Evolutionary conservation across 2,329 filamentous ascomycete species (phyloP).

Genomic region (Fusarium piperis): DNA sequence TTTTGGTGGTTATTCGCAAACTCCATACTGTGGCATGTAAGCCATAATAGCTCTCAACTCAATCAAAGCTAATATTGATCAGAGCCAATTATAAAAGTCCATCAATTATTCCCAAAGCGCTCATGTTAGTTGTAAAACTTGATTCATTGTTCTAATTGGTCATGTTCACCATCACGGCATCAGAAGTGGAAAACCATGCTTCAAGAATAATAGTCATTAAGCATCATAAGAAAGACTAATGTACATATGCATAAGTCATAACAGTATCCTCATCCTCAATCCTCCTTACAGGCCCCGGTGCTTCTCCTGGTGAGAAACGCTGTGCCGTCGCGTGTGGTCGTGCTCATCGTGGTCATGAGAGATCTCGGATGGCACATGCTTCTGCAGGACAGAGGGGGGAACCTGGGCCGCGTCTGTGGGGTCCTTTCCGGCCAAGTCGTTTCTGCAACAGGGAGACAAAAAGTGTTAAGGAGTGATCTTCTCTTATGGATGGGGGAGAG

Average conservation of each 20-base stretch:
- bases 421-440: slow-evolving; percentile 48
- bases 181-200: neutral
- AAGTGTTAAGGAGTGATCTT: slow-evolving; percentile 24
- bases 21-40: neutral
- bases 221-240: slow-evolving; percentile 20
- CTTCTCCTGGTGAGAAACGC: slow-evolving; percentile 58
- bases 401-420: slow-evolving; percentile 67
- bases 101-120: neutral
- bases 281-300: slow-evolving; percentile 56
- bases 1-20: neutral
- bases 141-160: neutral
- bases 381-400: slow-evolving; percentile 62
- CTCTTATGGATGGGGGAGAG: neutral
- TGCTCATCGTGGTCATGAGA: slow-evolving; percentile 56
- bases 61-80: neutral
- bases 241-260: slow-evolving; percentile 34
- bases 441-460: slow-evolving; percentile 14
- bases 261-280: neutral
- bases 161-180: neutral
- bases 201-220: slow-evolving; percentile 12
- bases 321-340: slow-evolving; percentile 58
- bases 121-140: neutral
- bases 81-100: neutral
- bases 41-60: neutral
- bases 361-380: slow-evolving; percentile 57